Conservation (phyloP, 768 basidiomycete species). For the Hericium alpestre region DNA sequence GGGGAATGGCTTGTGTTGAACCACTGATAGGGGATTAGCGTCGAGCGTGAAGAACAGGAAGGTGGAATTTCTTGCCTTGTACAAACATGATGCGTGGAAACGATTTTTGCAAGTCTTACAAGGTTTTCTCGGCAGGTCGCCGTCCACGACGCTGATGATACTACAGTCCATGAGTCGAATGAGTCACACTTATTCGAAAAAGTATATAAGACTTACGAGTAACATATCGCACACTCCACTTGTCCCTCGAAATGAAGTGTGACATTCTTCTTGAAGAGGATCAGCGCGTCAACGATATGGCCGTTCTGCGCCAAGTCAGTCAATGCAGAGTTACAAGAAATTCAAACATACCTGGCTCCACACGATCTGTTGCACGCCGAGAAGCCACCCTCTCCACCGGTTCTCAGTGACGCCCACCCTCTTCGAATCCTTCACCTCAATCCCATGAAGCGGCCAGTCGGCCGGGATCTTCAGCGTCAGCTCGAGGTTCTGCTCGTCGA, state of each 20-base stretch:
- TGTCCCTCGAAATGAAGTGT: constrained; percentile 89
- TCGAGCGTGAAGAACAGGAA: neutral
- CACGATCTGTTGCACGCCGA: constrained; percentile 84
- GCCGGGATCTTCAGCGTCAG: constrained; percentile 74
- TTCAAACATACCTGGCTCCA: constrained; percentile 65
- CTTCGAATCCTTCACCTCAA: constrained; percentile 80
- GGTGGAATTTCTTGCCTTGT: constrained; percentile 45
- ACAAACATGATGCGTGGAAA: constrained; percentile 87
- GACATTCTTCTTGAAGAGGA: constrained; percentile 90
- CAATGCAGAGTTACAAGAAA: neutral
- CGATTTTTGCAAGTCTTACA: constrained; percentile 92
- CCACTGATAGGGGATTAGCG: constrained; percentile 43
- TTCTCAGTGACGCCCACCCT: constrained; percentile 82
- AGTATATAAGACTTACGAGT: constrained; percentile 48
- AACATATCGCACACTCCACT: constrained; percentile 94
- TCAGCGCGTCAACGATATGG: constrained; percentile 76
- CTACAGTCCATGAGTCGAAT: constrained; percentile 27
- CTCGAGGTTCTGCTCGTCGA: constrained; percentile 92
- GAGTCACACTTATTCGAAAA: neutral
- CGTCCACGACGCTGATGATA: constrained; percentile 85
- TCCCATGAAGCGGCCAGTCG: constrained; percentile 83
- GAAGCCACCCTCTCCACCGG: constrained; percentile 87
- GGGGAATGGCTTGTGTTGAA: constrained; percentile 84
- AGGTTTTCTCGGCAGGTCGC: constrained; percentile 76
- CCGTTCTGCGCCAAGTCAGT: constrained; percentile 53